Percentiles rank a stretch among this genome's conserved stretches.
These are phyloP conservation scores for Phytopythium litorale DNA, from an alignment of 352 stramenopile species.

Conservation along the genomic window DNA sequence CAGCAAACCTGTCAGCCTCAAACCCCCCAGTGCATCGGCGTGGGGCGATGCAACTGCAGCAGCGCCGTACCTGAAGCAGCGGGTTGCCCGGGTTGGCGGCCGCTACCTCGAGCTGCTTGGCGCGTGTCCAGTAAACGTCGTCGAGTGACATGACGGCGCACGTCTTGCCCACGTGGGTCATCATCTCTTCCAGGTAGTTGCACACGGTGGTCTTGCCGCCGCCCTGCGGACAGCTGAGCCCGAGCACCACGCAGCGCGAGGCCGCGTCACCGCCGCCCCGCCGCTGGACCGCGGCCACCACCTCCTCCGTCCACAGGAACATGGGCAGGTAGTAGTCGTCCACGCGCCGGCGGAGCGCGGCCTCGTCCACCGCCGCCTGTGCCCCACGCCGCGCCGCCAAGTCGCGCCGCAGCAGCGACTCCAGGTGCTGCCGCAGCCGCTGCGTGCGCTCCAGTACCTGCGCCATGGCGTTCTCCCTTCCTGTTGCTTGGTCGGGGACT, in stretches of 20 bases:
- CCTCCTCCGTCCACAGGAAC: slow-evolving; percentile 62
- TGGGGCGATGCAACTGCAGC: not conserved
- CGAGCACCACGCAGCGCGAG: slow-evolving; percentile 60
- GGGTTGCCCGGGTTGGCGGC: slow-evolving; percentile 57
- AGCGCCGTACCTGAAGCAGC: slow-evolving; percentile 57
- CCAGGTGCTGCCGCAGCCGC: slow-evolving; percentile 41
- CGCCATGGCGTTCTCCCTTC: not conserved
- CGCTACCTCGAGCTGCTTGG: slow-evolving; percentile 63
- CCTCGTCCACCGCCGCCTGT: slow-evolving; percentile 27
- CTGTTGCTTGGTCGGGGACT: not conserved
- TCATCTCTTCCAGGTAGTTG: slow-evolving; percentile 60
- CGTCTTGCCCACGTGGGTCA: slow-evolving; percentile 43
- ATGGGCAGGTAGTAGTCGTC: slow-evolving; percentile 78
- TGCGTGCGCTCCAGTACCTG: slow-evolving; percentile 18
- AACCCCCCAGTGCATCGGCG: not conserved
- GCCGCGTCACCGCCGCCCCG: not conserved
- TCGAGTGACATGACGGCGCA: slow-evolving; percentile 81
- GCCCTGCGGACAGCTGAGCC: slow-evolving; percentile 80
- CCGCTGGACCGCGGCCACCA: slow-evolving; percentile 33
- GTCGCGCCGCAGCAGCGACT: slow-evolving; percentile 51
- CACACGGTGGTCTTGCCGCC: slow-evolving; percentile 83
- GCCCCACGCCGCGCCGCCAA: slow-evolving; percentile 9
- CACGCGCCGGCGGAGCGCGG: slow-evolving; percentile 41
- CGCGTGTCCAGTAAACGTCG: slow-evolving; percentile 74
- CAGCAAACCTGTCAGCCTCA: not conserved